These are phyloP conservation scores for Colletotrichum horii DNA, from an alignment of 2,329 filamentous ascomycete genomes.

Conservation along the genomic window DNA sequence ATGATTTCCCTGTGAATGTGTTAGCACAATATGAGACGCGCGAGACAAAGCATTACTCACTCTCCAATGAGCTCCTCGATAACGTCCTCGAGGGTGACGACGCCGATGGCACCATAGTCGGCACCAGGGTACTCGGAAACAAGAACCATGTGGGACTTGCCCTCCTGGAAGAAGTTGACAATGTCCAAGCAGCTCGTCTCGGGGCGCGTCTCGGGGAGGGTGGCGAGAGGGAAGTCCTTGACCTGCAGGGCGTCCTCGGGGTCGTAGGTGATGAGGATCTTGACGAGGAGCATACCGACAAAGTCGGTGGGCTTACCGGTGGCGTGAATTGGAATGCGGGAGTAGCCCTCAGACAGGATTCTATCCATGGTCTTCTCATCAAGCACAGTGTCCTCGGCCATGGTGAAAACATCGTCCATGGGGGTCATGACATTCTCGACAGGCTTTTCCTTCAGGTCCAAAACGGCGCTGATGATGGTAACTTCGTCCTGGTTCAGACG, in stretches of 20 bases:
- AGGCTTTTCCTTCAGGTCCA: conserved; percentile 95
- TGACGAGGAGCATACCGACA: conserved; percentile 96
- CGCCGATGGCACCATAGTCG: conserved; percentile 86
- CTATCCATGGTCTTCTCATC: conserved; percentile 94
- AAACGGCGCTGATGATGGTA: conserved; percentile 95
- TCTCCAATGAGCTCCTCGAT: conserved; percentile 99
- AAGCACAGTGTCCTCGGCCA: conserved; percentile 92
- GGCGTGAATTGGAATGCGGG: conserved; percentile 91
- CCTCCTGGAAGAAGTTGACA: conserved; percentile 99
- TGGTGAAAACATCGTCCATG: conserved; percentile 95
- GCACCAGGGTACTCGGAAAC: conserved; percentile 92
- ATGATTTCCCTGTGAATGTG: conserved; percentile 79
- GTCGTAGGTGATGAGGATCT: conserved; percentile 98
- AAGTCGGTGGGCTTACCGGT: conserved; percentile 86
- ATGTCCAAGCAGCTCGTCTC: conserved; percentile 98
- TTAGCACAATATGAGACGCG: not conserved
- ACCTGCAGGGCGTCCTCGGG: conserved; percentile 90
- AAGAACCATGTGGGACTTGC: conserved; percentile 98
- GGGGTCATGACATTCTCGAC: conserved; percentile 98
- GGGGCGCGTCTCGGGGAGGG: conserved; percentile 90
- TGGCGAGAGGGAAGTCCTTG: conserved; percentile 89
- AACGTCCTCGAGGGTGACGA: conserved; percentile 95
- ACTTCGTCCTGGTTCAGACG: conserved; percentile 97
- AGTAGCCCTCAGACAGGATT: conserved; percentile 93
- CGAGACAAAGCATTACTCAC: conserved; percentile 57